phyloP scores from a whole-genome alignment of 2,329 filamentous ascomycete genomes.

The Ceratocystis cubensis region DNA sequence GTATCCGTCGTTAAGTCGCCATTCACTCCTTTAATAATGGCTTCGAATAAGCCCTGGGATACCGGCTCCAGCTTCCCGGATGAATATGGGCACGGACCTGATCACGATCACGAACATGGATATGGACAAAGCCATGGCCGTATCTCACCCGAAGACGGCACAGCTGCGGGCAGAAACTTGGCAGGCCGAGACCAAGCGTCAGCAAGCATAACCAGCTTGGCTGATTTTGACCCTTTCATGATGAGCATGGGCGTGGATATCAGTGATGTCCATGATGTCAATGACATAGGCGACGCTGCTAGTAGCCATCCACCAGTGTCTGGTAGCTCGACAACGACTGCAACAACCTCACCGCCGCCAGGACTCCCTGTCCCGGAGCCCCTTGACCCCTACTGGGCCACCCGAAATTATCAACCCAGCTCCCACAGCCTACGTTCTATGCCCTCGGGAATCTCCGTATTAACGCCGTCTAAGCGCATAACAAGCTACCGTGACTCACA shows the following conservation, averaged over 20 bases:
- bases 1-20: not conserved
- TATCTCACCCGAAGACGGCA: not conserved
- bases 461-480: slow-evolving; percentile 9
- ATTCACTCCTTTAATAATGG: not conserved
- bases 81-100: not conserved
- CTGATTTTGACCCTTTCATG: slow-evolving; percentile 8
- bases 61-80: not conserved
- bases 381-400: not conserved
- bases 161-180: not conserved
- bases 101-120: not conserved
- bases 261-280: not conserved
- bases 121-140: not conserved
- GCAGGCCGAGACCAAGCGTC: not conserved
- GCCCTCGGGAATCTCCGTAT: slow-evolving; percentile 11
- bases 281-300: too few relatives aligned
- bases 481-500: not conserved
- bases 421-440: not conserved
- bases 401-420: not conserved
- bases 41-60: not conserved
- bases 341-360: not conserved
- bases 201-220: slow-evolving; percentile 1
- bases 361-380: not conserved
- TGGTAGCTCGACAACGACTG: not conserved
- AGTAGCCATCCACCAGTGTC: not conserved
- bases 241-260: not conserved